Evolutionary conservation across 768 basidiomycete genomes (phyloP), one percentile per base, ranked within the genome.

Genomic region (Lactarius psammicola): DNA sequence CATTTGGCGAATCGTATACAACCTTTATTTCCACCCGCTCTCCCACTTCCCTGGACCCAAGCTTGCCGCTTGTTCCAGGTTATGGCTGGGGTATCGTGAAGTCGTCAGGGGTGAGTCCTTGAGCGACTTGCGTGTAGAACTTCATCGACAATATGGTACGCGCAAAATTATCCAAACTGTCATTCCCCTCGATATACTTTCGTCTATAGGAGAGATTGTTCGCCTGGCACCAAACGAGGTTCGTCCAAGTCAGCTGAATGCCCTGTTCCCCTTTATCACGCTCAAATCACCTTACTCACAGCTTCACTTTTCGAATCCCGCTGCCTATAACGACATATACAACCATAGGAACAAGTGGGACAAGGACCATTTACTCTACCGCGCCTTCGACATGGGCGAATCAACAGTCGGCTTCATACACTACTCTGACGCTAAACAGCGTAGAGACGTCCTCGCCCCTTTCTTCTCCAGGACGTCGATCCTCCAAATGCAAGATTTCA

Each of bases 391-490:
- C 38, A 42, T 42, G 59, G 59, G 44, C 26, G 26, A 26, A 9
- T 20, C 33, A 59, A 40, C 59, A 44, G 59, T 38, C 13, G 38
- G 38, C 15, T 38, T 13, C 5, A 38, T 38, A 38, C 38, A 38
- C 38, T 38, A 38, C 38, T 17, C 38, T 17, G 38, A 38, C 38
- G 38, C 38, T 5, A 38, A 38, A 38, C 38, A 17, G 38, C 59
- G 59, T n/a, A 20, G 38, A n/a, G 59, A 59, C 20, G 40, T 59
- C 8, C 40, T 59, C 20, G 26, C 23, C 40, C 20, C 59, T 9
- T 40, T 59, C 9, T 59, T 59, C 26, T 59, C 59, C n/a, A 20
- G 59, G 10, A 36, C 59, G 20, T 26, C 36, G 34, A 59, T 59
- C 38, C 20, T 59, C 59, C 36, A 42, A 23, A 10, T 59, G 20